Evolutionary conservation across 2,329 filamentous ascomycete species (phyloP), one percentile per base, ranked within the genome.

Genomic region (Cordyceps cicadae): DNA sequence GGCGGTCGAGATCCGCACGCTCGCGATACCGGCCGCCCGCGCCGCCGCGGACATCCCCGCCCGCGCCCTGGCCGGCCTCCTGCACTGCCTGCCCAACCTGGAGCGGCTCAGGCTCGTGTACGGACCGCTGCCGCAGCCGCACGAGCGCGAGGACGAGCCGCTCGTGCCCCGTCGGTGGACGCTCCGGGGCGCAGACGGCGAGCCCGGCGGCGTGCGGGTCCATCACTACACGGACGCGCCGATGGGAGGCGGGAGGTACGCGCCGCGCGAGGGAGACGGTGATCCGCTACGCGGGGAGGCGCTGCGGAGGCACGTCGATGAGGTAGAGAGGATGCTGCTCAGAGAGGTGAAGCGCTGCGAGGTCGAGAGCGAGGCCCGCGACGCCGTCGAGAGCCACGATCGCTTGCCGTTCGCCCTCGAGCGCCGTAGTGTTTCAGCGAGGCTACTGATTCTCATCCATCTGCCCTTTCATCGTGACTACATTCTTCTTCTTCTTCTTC

Each of bases 131-230:
- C 54, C 54, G 53, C 53, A 55, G 53, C 53, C 53, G 54, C 12
- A 48, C 41, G 54, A 56, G 54, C 41, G 54, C 43, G 54, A 56
- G 54, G 54, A 48, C 37, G 54, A 56, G 43, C 12, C 54, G n/a
- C n/a, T 56, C 26, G 54, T 56, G 54, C 54, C 41, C 29, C 41
- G 41, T 24, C 54, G 54, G 6, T 56, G 41, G 54, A 5, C 41
- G 54, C 29, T 56, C 3, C 21, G 2, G 1, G 8, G 29, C 41
- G 54, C 54, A 8, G 26, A 43, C 39, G 21, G 12, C 2, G 17
- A 5, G 11, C 12, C 21, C 1, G 52, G 19, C 41, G 54, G 54
- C 24, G 54, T 56, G 26, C 11, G 26, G 43, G 24, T 43, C n/a
- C 46, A 19, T n/a, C 17, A 43, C 11, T 34, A 34, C 48, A 56